Evolutionary conservation across 1,139 yeast species (phyloP), one percentile per base, ranked within the genome.

Genomic region (Nadsonia starkeyi-henricii): DNA sequence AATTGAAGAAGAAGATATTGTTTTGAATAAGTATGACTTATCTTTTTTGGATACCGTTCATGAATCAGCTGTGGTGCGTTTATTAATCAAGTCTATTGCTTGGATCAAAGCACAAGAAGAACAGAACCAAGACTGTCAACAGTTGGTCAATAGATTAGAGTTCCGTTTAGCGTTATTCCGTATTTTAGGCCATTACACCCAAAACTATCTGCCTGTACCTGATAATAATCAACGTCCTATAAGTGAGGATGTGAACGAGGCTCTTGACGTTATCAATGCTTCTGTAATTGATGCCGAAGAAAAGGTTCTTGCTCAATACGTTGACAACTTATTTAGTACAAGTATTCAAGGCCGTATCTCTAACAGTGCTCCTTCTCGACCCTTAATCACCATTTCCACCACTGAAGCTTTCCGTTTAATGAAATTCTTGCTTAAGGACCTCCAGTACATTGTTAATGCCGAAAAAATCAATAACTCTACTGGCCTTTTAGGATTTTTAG

Each of bases 1-100:
- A 1, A 52, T 58, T 17, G 57, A 55, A 5, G 68, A 64, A 48
- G 68, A 64, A 48, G 68, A 64, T 45, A 56, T 64, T 33, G 57
- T 58, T 20, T 23, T 51, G 19, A 53, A 53, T 44, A 54, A 47
- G 21, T 52, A 52, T 28, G 60, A 55, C 12, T 51, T 52, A 45
- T 50, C 56, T 43, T 54, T 54, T 12, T 41, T 59, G 21, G 60
- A 58, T 13, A 47, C 51, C 5, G 64, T 62, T 8, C 30, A 36
- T 17, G 46, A 43, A 41, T 53, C 9, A 50, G 50, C 48, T 50
- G 2, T 15, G 21, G 17, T 12, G 20, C n/a, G 47, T 49, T 12
- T 17, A 39, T 13, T 33, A 28, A 12, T 7, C 4, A 20, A 13
- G 17, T 9, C 43, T 17, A 20, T 20, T 20, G 4, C 43, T 17